Conservation (phyloP, 352 stramenopile genomes). For the Pythium plurisporium region DNA sequence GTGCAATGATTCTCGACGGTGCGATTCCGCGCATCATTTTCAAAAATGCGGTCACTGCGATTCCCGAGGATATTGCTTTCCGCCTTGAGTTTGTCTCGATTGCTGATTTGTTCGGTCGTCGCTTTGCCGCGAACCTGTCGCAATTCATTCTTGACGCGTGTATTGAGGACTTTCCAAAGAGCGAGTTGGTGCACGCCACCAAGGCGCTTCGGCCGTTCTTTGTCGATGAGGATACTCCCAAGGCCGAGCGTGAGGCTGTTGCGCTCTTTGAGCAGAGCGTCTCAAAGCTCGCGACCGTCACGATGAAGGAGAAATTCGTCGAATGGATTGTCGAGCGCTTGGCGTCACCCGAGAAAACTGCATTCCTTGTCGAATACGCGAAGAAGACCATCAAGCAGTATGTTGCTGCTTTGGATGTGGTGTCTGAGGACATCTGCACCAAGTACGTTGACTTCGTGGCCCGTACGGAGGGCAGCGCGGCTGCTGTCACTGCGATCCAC, state of each 20-base stretch:
- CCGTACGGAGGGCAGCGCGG: conserved; percentile 49
- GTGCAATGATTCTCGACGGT: conserved; percentile 67
- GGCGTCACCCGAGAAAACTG: conserved; percentile 32
- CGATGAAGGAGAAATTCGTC: conserved; percentile 61
- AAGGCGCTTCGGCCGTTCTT: conserved; percentile 52
- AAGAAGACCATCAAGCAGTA: conserved; percentile 52
- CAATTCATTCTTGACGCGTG: conserved; percentile 68
- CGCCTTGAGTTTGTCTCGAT: conserved; percentile 75
- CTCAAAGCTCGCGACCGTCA: conserved; percentile 30
- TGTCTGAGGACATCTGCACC: conserved; percentile 28
- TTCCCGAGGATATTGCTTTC: conserved; percentile 60
- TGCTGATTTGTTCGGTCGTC: conserved; percentile 60
- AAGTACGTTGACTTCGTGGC: conserved; percentile 73
- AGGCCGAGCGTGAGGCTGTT: conserved; percentile 46
- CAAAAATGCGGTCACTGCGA: conserved; percentile 60
- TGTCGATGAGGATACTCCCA: conserved; percentile 29
- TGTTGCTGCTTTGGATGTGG: conserved; percentile 18
- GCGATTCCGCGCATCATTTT: conserved; percentile 84
- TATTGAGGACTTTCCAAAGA: conserved; percentile 47
- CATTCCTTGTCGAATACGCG: conserved; percentile 51
- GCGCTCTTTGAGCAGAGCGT: conserved; percentile 62
- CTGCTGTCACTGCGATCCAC: conserved; percentile 37
- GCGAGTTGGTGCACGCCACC: conserved; percentile 48
- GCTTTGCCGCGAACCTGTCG: conserved; percentile 58
- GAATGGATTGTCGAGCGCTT: conserved; percentile 61